Evolutionary conservation across 129 eudicot genomes (phyloP), one percentile per base, ranked within the genome.

Genomic region (sunflower (Helianthus annuus)): DNA sequence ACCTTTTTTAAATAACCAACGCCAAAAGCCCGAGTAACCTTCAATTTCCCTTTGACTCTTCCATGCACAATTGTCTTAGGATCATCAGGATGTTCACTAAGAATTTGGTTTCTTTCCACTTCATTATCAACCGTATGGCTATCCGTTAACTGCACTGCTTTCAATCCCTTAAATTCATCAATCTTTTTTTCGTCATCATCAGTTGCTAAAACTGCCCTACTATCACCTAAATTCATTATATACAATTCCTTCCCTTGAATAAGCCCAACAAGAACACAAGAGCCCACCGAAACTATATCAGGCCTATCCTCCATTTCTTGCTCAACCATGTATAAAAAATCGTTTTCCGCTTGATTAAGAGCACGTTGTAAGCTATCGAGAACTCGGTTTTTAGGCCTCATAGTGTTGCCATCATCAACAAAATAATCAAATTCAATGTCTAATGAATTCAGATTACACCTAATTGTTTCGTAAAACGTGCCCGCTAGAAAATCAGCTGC

Each of bases 241-340:
- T 94, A 94, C 80, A 94, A 66, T 59, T 84, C 79, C 66, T 90
- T 94, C 73, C 97, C 98, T 44, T 85, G 86, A 9, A 94, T 83
- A 63, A 90, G 85, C 48, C 79, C 91, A 77, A 94, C 89, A 70
- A 94, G 79, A 52, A 94, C 97, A 76, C 98, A 94, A 78, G 97
- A 94, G 36, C 98, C 98, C 10, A 94, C 83, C 2, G 98, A 94
- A 48, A 94, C 98, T 19, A 94, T 82, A 84, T 94, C 97, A 0
- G 98, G 98, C 4, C 98, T 91, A 39, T 90, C 98, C 45, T 94
- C 98, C 98, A 94, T 94, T 85, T 94, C 98, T 70, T 87, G 97
- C 78, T 94, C 98, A 68, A 94, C 98, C 98, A 90, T 94, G 78
- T 79, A 80, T n/a, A 94, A 79, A 72, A 90, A 94, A 74, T 94